These are phyloP conservation scores for Pseudogymnoascus sp. DNA, from an alignment of 2,329 filamentous ascomycete genomes.

Conservation along the genomic window DNA sequence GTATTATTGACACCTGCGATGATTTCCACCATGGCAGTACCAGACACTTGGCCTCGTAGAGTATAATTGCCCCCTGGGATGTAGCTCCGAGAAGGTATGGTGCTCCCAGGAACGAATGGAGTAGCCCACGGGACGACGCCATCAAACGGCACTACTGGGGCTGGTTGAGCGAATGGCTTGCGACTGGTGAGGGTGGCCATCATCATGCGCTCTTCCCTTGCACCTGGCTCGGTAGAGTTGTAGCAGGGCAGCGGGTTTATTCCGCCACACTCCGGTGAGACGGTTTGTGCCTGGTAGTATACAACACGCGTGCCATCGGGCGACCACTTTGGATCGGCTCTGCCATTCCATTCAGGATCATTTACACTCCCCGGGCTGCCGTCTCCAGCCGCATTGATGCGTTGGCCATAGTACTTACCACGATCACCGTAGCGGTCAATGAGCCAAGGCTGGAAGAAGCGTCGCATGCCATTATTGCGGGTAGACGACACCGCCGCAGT, in stretches of 20 bases:
- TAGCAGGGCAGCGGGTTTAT: constrained; percentile 35
- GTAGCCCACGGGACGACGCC: constrained; percentile 30
- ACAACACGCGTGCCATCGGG: constrained; percentile 35
- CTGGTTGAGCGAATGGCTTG: constrained; percentile 17
- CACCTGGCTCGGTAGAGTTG: constrained; percentile 31
- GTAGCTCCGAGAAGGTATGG: neutral
- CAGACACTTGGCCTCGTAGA: neutral
- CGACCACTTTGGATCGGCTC: constrained; percentile 36
- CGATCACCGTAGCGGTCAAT: constrained; percentile 38
- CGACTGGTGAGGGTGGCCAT: constrained; percentile 31
- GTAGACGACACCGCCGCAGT: constrained; percentile 26
- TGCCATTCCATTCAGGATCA: constrained; percentile 40
- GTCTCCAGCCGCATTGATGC: constrained; percentile 32
- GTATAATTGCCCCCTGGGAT: neutral
- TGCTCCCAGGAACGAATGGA: constrained; percentile 22
- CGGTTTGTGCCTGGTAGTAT: constrained; percentile 34
- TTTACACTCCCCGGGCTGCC: constrained; percentile 30
- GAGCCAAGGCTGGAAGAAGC: constrained; percentile 39
- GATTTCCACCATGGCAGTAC: neutral
- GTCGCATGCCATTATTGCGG: constrained; percentile 37
- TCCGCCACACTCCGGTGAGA: constrained; percentile 35
- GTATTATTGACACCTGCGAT: neutral
- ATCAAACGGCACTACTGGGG: constrained; percentile 21
- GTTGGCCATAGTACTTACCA: constrained; percentile 35
- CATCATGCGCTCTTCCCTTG: constrained; percentile 33